Evolutionary conservation across 257 asterid species (phyloP), one percentile per base, ranked within the genome.

Genomic region (Nicotiana obtusifolia): DNA sequence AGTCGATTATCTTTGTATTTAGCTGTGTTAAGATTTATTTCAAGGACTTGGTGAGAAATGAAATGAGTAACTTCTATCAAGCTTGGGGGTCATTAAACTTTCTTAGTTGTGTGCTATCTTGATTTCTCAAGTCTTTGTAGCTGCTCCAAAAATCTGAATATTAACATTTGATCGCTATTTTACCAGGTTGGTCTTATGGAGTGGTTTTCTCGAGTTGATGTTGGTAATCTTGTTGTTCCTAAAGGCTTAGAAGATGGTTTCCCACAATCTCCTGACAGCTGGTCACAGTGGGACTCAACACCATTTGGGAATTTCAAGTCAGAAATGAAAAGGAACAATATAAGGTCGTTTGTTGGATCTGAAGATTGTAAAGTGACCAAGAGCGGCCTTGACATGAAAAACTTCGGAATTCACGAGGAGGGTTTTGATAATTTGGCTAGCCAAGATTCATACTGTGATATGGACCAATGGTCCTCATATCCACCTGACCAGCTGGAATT

Each of bases 101-200:
- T 49, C 62, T 49, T 17, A 49, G 24, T 24, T 8, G 14, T 24
- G 61, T 73, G 19, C 61, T 22, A 47, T 44, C 37, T 44, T 73
- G 61, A 73, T 73, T 47, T 47, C 37, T 47, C 79, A 73, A 47
- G 7, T 47, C 8, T 44, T 62, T 61, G 7, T 62, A 62, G 68
- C 37, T 24, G 68, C 9, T 64, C 10, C 7, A 19, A 24, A 26
- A 4, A 26, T 65, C 73, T 65, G 2, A 17, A 30, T 7, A 1
- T 28, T 65, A 16, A 65, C 20, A 10, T 26, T 24, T 15, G 62
- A 49, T 75, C 14, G 20, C 24, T 49, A 49, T 26, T 26, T 22
- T 75, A 8, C 44, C 80, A 75, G 79, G 80, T 49, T 75, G 52
- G 26, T 75, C 80, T 73, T 49, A 75, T 75, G 80, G 80, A 75